Base-by-base conservation (phyloP, 176 grass and related monocot genomes). In the Thinopyrum elongatum region DNA sequence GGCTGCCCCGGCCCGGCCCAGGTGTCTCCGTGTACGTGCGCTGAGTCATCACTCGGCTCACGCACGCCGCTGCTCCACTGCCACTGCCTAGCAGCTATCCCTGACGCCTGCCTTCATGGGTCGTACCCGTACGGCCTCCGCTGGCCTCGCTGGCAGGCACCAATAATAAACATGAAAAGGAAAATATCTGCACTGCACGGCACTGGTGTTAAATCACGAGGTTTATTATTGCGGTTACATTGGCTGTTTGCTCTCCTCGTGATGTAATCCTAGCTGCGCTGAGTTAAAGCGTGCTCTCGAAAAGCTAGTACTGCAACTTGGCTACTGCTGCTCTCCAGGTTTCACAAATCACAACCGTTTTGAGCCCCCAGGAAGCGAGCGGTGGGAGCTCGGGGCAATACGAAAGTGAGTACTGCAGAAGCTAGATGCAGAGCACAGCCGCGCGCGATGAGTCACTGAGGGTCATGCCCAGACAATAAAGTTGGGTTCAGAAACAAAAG, bases 11-110 rank as follows among this genome's bases (percentile, higher is more conserved):
- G 59, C 59, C 25, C 80, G 58, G 60, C 47, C 47, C 81, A 87
- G 89, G 85, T 76, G 89, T 84, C 80, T 83, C 22, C 68, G 17
- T 82, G 14, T 82, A 33, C 64, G 83, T 41, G 72, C 41, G 71
- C 76, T 22, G 0, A 65, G 59, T 80, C 61, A 66, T 22, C 6
- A n/a, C 46, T 58, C 29, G 21, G 10, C 44, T 30, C 53, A 22
- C 21, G 5, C 21, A 19, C 49, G 49, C 49, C 16, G 8, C 59
- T 62, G 10, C 69, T 76, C 8, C 77, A 2, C 46, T 77, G 74
- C 49, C 17, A 3, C 21, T 58, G 33, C 46, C 42, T 46, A 46
- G 28, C 26, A 19, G 2, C 36, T 7, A 19, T 49, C 8, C 14
- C 76, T 51, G 29, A 14, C 29, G 28, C 21, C 12, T 17, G 46